Evolutionary conservation across 768 basidiomycete genomes (phyloP).

Genomic region (Suillus fuscotomentosus): DNA sequence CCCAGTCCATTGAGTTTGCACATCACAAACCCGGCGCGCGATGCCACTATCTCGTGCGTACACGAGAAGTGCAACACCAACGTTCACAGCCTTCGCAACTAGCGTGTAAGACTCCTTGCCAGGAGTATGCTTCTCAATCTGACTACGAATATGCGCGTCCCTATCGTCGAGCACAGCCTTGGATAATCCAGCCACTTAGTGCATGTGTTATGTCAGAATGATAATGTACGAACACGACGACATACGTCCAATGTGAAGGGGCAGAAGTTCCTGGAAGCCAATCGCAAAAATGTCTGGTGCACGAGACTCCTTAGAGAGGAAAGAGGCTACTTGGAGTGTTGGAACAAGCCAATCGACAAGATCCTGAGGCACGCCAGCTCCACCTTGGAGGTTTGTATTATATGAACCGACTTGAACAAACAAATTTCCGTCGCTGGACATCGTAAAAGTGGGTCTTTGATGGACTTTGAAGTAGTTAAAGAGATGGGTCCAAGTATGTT

Average conservation of each 20-base stretch:
- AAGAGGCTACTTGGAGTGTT: slow-evolving; percentile 70
- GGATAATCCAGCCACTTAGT: slow-evolving; percentile 75
- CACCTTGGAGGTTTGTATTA: slow-evolving; percentile 87
- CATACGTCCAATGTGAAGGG: slow-evolving; percentile 83
- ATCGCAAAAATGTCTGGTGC: slow-evolving; percentile 88
- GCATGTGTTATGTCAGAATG: background rate
- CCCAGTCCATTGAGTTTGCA: slow-evolving; percentile 76
- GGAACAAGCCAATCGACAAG: slow-evolving; percentile 92
- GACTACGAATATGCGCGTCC: slow-evolving; percentile 68
- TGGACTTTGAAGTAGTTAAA: slow-evolving; percentile 5
- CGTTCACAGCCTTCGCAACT: slow-evolving; percentile 78
- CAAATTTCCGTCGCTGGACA: slow-evolving; percentile 28
- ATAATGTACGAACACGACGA: slow-evolving; percentile 19
- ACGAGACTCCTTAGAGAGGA: slow-evolving; percentile 59
- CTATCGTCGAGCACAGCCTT: slow-evolving; percentile 65
- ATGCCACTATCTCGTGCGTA: slow-evolving; percentile 76
- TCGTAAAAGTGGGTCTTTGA: slow-evolving; percentile 7
- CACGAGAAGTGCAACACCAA: slow-evolving; percentile 84
- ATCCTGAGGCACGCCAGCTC: slow-evolving; percentile 72
- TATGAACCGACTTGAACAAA: slow-evolving; percentile 85
- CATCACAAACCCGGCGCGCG: slow-evolving; percentile 57
- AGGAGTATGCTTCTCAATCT: slow-evolving; percentile 69
- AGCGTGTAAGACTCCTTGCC: slow-evolving; percentile 76
- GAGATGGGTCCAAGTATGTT: background rate
- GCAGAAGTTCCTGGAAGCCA: slow-evolving; percentile 91